These are phyloP conservation scores for Tirmania nivea DNA, from an alignment of 495 filamentous ascomycete species.

Conservation along the genomic window DNA sequence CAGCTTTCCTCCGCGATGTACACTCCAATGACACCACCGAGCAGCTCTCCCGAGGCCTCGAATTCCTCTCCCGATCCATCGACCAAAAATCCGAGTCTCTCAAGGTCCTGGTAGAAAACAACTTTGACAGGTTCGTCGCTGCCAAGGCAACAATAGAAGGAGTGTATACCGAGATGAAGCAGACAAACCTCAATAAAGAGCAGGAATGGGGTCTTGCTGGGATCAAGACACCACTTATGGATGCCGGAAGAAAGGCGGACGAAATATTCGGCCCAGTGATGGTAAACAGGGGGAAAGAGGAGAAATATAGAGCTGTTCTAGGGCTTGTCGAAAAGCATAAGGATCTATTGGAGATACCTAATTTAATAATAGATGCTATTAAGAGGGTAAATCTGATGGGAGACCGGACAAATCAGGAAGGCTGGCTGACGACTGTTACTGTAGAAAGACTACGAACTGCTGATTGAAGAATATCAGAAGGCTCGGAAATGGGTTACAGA, in stretches of 20 bases:
- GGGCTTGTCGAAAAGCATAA: conserved; percentile 53
- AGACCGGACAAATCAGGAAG: too few species aligned
- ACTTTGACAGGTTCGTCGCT: conserved; percentile 91
- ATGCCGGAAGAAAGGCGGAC: conserved; percentile 80
- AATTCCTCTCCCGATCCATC: conserved; percentile 67
- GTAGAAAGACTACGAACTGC: conserved; percentile 48
- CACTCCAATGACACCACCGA: conserved; percentile 67
- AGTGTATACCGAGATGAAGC: conserved; percentile 96
- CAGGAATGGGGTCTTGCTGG: conserved; percentile 85
- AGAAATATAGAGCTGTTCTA: conserved; percentile 53
- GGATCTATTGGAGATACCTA: conserved; percentile 57
- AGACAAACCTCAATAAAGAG: conserved; percentile 80
- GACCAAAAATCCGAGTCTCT: conserved; percentile 91
- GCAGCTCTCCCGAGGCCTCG: conserved; percentile 53
- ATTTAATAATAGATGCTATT: conserved; percentile 59
- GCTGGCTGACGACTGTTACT: neutral
- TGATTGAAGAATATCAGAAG: conserved; percentile 67
- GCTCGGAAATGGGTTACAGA: conserved; percentile 56
- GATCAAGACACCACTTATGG: conserved; percentile 65
- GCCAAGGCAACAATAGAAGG: conserved; percentile 95
- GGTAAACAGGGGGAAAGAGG: conserved; percentile 78
- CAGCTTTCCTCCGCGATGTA: conserved; percentile 74
- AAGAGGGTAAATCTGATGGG: conserved; percentile 31
- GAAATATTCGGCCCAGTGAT: conserved; percentile 92
- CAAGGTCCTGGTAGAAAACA: conserved; percentile 86